A percentile compares a stretch with the other conserved stretches of the same genome.
Evolutionary conservation across 768 basidiomycete species (phyloP).

Genomic region (Pleurotus giganteus): DNA sequence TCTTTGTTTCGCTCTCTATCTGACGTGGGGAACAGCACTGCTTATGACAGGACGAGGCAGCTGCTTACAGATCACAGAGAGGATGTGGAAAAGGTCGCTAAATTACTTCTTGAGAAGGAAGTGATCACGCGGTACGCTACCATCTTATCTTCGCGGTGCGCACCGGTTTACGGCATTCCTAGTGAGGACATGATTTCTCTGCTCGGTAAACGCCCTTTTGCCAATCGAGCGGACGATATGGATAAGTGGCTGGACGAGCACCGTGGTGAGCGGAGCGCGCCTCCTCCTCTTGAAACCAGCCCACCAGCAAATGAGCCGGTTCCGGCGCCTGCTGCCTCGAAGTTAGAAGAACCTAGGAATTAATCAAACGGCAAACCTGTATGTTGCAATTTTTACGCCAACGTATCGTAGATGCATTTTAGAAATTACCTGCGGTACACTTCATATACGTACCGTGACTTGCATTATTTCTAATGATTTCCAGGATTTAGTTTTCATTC

Average conservation of each 20-base stretch:
- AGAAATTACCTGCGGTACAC: conserved; percentile 5
- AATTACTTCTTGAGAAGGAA: conserved; percentile 89
- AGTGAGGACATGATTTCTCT: conserved; percentile 88
- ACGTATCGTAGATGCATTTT: conserved; percentile 4
- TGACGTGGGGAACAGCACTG: conserved; percentile 41
- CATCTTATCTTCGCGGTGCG: conserved; percentile 1
- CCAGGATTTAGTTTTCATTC: too few relatives aligned
- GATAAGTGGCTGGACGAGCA: conserved; percentile 95
- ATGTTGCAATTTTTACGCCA: neutral
- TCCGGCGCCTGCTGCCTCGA: conserved; percentile 8
- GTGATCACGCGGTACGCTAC: conserved; percentile 83
- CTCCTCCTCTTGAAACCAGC: conserved; percentile 57
- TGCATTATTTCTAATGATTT: neutral
- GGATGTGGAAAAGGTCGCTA: conserved; percentile 93
- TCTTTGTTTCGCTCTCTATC: conserved; percentile 5
- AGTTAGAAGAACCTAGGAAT: neutral
- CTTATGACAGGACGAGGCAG: conserved; percentile 80
- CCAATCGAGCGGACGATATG: conserved; percentile 85
- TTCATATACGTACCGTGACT: neutral
- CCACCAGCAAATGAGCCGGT: conserved; percentile 28
- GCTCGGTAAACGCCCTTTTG: conserved; percentile 81
- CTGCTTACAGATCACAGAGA: conserved; percentile 78
- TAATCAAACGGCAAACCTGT: neutral
- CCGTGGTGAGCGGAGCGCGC: conserved; percentile 60
- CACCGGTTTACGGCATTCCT: conserved; percentile 12